A percentile compares a stretch with the other conserved stretches of the same genome.
phyloP scores from a whole-genome alignment of 371 early-diverging fungal species.

The Syncephalastrum sp. region DNA sequence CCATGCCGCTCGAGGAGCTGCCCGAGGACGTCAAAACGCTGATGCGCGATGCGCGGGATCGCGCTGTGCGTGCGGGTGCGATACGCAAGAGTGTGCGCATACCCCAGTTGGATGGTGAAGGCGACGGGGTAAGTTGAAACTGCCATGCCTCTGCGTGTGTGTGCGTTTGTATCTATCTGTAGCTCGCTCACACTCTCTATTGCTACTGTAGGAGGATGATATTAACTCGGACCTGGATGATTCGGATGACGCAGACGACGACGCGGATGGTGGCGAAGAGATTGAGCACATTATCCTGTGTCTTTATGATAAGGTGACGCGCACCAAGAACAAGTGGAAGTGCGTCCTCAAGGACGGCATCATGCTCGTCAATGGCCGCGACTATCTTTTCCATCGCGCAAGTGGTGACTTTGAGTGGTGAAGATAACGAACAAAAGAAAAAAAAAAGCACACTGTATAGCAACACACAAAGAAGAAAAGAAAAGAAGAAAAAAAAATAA shows the following conservation, averaged over 20 bases:
- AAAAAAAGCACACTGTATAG: background rate
- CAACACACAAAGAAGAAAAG: too few species aligned
- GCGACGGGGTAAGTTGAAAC: slow-evolving; percentile 30
- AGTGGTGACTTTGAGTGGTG: slow-evolving; percentile 96
- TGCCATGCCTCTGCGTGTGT: background rate
- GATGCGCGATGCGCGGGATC: slow-evolving; percentile 38
- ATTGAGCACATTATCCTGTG: slow-evolving; percentile 88
- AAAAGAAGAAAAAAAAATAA: too few species aligned
- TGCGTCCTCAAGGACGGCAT: slow-evolving; percentile 95
- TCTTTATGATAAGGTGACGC: slow-evolving; percentile 91
- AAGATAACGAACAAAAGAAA: background rate
- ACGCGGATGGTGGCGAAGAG: slow-evolving; percentile 78
- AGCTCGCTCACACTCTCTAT: too few species aligned
- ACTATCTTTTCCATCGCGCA: slow-evolving; percentile 91
- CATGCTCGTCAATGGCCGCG: slow-evolving; percentile 90
- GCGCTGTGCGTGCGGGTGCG: slow-evolving; percentile 35
- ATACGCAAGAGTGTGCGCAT: slow-evolving; percentile 24
- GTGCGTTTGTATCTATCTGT: too few species aligned
- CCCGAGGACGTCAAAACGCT: slow-evolving; percentile 38
- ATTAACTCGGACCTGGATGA: slow-evolving; percentile 88
- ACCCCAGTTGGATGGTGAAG: slow-evolving; percentile 58
- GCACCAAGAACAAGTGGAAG: slow-evolving; percentile 98
- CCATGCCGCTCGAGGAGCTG: slow-evolving; percentile 31
- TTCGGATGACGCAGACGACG: slow-evolving; percentile 70
- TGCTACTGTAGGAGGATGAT: slow-evolving; percentile 59